Percentiles rank a stretch among this genome's conserved stretches.
phyloP scores from a whole-genome alignment of 2,329 filamentous ascomycete genomes.

The Aspergillus ochraceoroseus region DNA sequence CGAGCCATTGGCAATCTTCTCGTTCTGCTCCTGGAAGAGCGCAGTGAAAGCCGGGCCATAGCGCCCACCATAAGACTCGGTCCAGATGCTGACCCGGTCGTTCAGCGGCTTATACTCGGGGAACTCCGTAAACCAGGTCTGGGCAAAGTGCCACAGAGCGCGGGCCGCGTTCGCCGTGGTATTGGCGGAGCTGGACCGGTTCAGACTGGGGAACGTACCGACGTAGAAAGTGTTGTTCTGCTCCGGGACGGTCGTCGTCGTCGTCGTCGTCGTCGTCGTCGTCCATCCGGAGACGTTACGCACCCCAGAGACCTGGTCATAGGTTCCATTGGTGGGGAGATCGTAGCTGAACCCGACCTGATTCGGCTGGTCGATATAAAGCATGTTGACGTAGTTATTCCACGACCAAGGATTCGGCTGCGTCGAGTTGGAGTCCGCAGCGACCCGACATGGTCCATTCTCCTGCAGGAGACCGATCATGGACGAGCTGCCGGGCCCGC shows the following conservation, averaged over 20 bases:
- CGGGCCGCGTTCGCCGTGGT: constrained; percentile 52
- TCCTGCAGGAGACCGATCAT: constrained; percentile 54
- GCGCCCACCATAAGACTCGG: constrained; percentile 45
- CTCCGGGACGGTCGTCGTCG: constrained; percentile 29
- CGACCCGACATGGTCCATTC: constrained; percentile 51
- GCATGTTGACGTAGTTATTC: constrained; percentile 61
- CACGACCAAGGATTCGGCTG: constrained; percentile 57
- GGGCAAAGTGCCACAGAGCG: constrained; percentile 56
- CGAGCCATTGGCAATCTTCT: constrained; percentile 35
- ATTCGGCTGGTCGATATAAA: constrained; percentile 65
- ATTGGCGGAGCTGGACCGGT: constrained; percentile 45
- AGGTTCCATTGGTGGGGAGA: constrained; percentile 39
- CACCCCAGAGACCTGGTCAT: constrained; percentile 26
- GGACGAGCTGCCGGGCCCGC: constrained; percentile 56
- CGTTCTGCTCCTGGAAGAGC: constrained; percentile 42
- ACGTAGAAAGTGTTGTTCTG: constrained; percentile 52
- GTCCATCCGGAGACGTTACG: constrained; percentile 28
- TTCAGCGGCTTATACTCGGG: constrained; percentile 58
- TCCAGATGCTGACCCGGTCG: constrained; percentile 46
- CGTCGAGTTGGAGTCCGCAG: constrained; percentile 50
- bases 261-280: too few species aligned
- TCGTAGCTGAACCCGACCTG: constrained; percentile 57
- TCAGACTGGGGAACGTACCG: constrained; percentile 50
- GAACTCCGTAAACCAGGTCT: constrained; percentile 60
- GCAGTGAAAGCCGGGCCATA: constrained; percentile 43